A percentile compares a stretch with the other conserved stretches of the same genome.
Conservation (phyloP, 2,329 filamentous ascomycete species). For the Lasiodiplodia theobromae region DNA sequence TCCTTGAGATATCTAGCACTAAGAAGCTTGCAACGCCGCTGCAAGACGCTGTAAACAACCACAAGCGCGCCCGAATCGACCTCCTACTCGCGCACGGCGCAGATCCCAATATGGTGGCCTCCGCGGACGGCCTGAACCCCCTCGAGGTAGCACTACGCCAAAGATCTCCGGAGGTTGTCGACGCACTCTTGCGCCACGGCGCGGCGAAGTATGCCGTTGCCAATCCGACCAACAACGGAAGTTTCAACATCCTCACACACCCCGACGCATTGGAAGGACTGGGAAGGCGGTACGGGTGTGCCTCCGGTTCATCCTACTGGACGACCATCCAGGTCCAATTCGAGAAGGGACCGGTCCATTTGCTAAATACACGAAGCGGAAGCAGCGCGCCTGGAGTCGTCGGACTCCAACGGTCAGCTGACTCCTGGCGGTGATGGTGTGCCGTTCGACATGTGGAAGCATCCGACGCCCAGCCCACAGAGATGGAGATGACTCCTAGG, state of each 20-base stretch:
- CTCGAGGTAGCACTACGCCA: background rate
- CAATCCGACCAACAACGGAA: background rate
- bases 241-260: background rate
- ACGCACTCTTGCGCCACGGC: background rate
- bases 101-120: background rate
- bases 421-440: too few relatives aligned
- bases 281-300: too few relatives aligned
- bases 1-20: background rate
- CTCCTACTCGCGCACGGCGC: background rate
- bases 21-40: background rate
- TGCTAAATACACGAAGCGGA: too few relatives aligned
- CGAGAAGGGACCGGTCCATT: too few relatives aligned
- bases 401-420: too few relatives aligned
- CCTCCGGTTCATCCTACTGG: too few relatives aligned
- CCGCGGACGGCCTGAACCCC: background rate
- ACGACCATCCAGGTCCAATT: too few relatives aligned
- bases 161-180: background rate
- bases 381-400: too few relatives aligned
- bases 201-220: background rate
- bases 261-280: background rate
- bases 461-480: background rate
- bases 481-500: conserved; percentile 21
- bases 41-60: background rate
- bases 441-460: too few relatives aligned
- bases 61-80: background rate